Base-by-base conservation (phyloP, 176 grass and related monocot species). In the Tuctoria greenei region DNA sequence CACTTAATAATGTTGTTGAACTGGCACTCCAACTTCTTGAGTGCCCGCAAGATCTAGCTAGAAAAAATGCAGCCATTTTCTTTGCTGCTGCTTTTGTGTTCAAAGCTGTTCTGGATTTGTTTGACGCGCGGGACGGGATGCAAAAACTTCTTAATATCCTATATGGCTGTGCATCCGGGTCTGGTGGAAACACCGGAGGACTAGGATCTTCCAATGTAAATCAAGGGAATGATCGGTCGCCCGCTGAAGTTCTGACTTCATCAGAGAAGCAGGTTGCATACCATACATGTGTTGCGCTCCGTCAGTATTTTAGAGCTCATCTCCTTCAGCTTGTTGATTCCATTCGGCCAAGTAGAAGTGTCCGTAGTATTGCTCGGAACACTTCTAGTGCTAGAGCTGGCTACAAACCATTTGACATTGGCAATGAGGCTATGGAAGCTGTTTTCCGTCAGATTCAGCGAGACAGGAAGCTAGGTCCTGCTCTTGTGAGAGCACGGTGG, bases 261-360 rank as follows among this genome's bases (percentile, higher is more conserved):
- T 90, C 84, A 76, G 95, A 99, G 81, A 99, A 99, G 76, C 95
- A 99, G 73, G 93, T 99, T 66, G 89, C 91, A 24, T 99, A 99
- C 42, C 95, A 99, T 83, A 84, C 95, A 17, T 94, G 91, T 88
- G 89, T 99, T 88, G 95, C 91, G 20, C 76, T 99, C 57, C 82
- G 91, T 8, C 95, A 95, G 63, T 95, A 99, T 64, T 99, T 99
- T 62, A 91, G 95, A 68, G 95, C 95, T 54, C 91, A 99, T 83
- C 89, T 94, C 23, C 84, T 99, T 78, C 77, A 92, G 59, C 86
- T 99, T 79, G 82, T 95, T 34, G 95, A 99, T 88, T 99, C 92
- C 71, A 79, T 99, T 67, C 87, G 95, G 50, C 91, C 91, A 79
- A 92, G 90, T 79, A 99, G 94, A 82, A 89, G 89, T 21, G 82